These are phyloP conservation scores for Kalaharituber pfeilii DNA, from an alignment of 2,329 filamentous ascomycete species.

Conservation along the genomic window DNA sequence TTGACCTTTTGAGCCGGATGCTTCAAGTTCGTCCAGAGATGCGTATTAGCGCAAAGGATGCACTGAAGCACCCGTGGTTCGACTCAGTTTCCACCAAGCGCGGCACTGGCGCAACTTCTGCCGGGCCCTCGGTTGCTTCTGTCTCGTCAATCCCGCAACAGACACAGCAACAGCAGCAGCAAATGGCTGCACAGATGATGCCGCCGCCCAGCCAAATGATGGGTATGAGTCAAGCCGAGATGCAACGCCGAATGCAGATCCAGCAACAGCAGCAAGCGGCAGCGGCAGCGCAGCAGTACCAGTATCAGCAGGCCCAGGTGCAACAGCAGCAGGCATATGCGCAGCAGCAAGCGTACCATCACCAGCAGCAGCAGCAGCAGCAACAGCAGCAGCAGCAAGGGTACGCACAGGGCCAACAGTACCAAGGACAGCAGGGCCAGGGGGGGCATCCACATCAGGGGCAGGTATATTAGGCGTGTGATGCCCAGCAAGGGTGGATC, in stretches of 20 bases:
- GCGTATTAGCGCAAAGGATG: conserved; percentile 71
- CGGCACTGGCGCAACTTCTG: conserved; percentile 46
- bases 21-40: conserved; percentile 83
- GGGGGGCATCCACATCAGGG: not conserved
- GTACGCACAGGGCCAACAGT: conserved; percentile 11
- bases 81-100: conserved; percentile 22
- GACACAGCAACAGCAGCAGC: conserved; percentile 14
- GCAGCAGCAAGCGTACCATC: conserved; percentile 24
- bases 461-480: not conserved
- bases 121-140: conserved; percentile 5
- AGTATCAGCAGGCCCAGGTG: conserved; percentile 35
- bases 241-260: not conserved
- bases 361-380: not conserved
- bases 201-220: not conserved
- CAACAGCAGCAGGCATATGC: conserved; percentile 36
- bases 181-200: conserved; percentile 10
- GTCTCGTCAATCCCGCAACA: conserved; percentile 1
- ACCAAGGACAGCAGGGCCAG: conserved; percentile 24
- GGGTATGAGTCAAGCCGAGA: conserved; percentile 5
- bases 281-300: not conserved
- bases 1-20: conserved; percentile 79
- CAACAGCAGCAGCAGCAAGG: conserved; percentile 4
- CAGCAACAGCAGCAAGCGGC: conserved; percentile 2
- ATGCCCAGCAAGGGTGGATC: not conserved
- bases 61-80: conserved; percentile 86